Base-by-base conservation (phyloP, 768 basidiomycete genomes). In the Tulasnella sp. region DNA sequence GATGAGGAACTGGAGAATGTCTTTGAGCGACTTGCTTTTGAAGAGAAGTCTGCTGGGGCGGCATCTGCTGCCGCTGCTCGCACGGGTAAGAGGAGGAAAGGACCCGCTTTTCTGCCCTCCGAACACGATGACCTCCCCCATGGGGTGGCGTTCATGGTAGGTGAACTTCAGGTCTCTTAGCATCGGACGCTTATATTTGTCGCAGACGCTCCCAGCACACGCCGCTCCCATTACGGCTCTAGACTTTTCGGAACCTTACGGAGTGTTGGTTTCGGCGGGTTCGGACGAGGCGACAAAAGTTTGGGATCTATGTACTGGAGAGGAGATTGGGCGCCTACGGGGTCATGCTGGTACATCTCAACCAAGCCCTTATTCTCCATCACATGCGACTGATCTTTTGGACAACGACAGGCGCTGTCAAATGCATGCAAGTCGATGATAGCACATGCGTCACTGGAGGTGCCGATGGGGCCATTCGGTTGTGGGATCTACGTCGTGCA, bases 171-270 rank as follows among this genome's bases (percentile, higher is more conserved):
- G n/a, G 22, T 78, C 58, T 31, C 46, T 60, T 76, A 40, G 7
- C 41, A 28, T 31, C 18, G 54, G 34, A 74, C 20, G 34, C 48
- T 76, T 42, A 48, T n/a, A 69, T 64, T 6, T 54, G 73, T 42
- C 58, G 0, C 85, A 97, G 95, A 95, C 96, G 3, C 88, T 99
- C 44, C 89, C 92, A 60, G 91, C 91, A 74, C 97, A 98, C 83
- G 88, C 90, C 0, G 91, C 92, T 0, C 93, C 95, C 0, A 92
- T 99, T 82, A 92, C 93, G 0, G 92, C 96, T 0, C 90, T 99
- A 28, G 98, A 99, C 86, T 95, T 99, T 84, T 95, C 95, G 14
- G 97, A 98, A 84, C 98, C 98, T 7, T 99, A 99, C 83, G 97
- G 96, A 22, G 94, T 92, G 14, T 91, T 98, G 48, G 96, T 99